Evolutionary conservation across 352 stramenopile species (phyloP), one percentile per base, ranked within the genome.

Genomic region (Pythium periplocum): DNA sequence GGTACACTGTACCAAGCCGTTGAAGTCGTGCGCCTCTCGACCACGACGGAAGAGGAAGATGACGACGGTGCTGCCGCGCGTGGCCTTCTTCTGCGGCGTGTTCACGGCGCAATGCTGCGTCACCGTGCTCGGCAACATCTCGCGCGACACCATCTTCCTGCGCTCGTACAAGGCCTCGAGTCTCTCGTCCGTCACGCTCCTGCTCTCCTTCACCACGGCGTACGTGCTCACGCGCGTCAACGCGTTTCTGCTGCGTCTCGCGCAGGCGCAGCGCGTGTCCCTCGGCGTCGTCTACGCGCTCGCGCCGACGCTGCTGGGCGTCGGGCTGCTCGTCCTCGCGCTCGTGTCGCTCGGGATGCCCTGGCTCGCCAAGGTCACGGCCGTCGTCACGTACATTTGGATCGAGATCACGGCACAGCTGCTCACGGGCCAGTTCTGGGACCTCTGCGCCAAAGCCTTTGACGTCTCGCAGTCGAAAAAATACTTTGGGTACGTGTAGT

Each of bases 381-480:
- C 75, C 10, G 80, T 92, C 4, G 56, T 64, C 52, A 74, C 93
- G 34, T 95, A 95, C 65, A 76, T 90, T 30, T 91, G 82, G 81
- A 64, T 92, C 39, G 84, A 95, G 46, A 69, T 95, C 17, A 65
- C 83, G 8, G 55, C 69, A 40, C 82, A 93, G 60, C 64, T 89
- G 56, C 66, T 95, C 40, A 84, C 72, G 11, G 81, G 89, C 39
- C 82, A 95, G 62, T 95, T 95, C 64, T 95, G 84, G 84, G 84
- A 95, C 53, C 61, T 93, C 8, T 95, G 84, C 45, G 78, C 83
- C 31, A 85, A 86, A 50, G 73, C 70, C 0, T 94, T 94, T 53
- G 78, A 87, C 47, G 81, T 94, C 30, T 71, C 78, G 8, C 66
- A 92, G 58, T 87, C 81, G 5, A 94, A 94, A 46, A 88, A 87